Evolutionary conservation across 2,329 filamentous ascomycete genomes (phyloP), one percentile per base, ranked within the genome.

Genomic region (Stemphylium beticola): DNA sequence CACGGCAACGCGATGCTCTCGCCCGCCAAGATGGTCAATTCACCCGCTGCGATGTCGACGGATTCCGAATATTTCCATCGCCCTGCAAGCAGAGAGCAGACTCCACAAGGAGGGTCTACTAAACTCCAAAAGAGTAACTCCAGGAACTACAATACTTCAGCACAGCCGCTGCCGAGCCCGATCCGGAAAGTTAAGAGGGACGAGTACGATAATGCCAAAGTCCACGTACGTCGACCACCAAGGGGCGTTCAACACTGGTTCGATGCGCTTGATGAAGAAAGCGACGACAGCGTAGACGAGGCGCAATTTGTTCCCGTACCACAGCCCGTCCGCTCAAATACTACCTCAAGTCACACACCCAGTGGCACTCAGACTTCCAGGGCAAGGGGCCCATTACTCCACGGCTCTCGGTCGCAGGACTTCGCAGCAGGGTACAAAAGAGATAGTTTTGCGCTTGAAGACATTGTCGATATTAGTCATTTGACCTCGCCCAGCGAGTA

Each of bases 191-290:
- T 68, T 57, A 65, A 69, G 49, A 71, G 71, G 24, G 77, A 79
- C 42, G 67, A 73, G 33, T 78, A 75, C 60, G 78, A 81, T 55
- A 77, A 72, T 60, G 73, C 78, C 49, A 82, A 82, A 65, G 72
- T 78, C 22, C 74, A 81, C 51, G 74, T 81, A 15, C 72, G 78
- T 32, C 70, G 78, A 31, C 79, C 79, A 14, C 79, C 79, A 4
- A 79, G 76, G 43, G 79, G 79, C 7, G 78, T 81, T 24, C 72
- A 80, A 55, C 77, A 82, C 55, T 82, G 80, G 80, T 82, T 82
- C 52, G 80, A 82, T 50, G 79, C 74, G 3, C 67, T 80, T 10
- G 74, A 76, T 20, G 74, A 76, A 11, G 76, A 77, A 18, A 74
- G 75, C 31, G 74, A 75, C 14, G 72, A 74, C 17, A 57, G 61